phyloP scores from a whole-genome alignment of 2,329 filamentous ascomycete genomes.

The Pseudopithomyces maydicus region DNA sequence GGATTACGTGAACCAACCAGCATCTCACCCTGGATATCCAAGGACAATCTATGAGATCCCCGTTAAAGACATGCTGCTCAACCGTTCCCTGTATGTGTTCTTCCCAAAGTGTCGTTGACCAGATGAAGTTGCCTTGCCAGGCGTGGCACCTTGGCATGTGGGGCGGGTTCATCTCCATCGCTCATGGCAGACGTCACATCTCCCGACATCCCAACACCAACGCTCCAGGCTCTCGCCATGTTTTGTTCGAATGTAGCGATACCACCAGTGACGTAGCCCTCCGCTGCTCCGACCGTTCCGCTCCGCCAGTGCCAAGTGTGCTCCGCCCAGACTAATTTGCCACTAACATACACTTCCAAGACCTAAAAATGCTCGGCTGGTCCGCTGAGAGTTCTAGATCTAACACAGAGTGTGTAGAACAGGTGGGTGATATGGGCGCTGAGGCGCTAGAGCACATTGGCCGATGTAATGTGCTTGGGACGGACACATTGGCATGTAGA shows the following conservation, averaged over 20 bases:
- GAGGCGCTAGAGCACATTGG: conserved; percentile 6
- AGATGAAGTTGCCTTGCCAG: too few species aligned
- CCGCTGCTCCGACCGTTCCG: not conserved
- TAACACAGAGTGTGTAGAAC: not conserved
- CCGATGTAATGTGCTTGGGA: conserved; percentile 10
- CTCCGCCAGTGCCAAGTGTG: conserved; percentile 6
- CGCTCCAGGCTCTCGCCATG: not conserved
- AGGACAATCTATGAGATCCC: too few species aligned
- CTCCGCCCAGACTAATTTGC: conserved; percentile 1
- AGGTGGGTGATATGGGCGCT: not conserved
- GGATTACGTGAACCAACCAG: too few species aligned
- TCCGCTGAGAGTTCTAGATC: not conserved
- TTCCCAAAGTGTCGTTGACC: too few species aligned
- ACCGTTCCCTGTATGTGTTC: too few species aligned
- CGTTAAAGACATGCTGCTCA: too few species aligned
- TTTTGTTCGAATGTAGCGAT: not conserved
- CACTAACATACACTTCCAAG: not conserved
- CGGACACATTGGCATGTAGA: not conserved
- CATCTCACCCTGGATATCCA: too few species aligned
- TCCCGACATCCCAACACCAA: not conserved
- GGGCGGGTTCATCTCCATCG: not conserved
- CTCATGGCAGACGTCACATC: not conserved
- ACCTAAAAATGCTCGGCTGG: not conserved
- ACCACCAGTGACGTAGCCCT: not conserved
- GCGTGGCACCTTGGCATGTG: not conserved